Conservation (phyloP, 495 filamentous ascomycete species). For the Talaromyces trachyspermus region DNA sequence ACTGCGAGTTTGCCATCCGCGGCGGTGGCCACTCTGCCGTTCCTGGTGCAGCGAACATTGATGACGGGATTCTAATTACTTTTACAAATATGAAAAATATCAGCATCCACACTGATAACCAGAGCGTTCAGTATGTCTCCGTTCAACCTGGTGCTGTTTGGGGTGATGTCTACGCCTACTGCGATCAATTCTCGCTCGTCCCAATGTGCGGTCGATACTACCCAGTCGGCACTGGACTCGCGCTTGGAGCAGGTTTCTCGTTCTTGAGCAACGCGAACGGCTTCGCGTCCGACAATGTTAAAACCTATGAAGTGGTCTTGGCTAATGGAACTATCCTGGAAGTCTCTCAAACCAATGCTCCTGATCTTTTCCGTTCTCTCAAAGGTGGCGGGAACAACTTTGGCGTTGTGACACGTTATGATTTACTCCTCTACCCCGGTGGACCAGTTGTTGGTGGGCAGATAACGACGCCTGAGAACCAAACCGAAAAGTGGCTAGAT, state of each 20-base stretch:
- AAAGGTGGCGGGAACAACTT: conserved; percentile 46
- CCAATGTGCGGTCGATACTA: not conserved
- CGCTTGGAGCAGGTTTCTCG: conserved; percentile 22
- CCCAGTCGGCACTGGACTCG: conserved; percentile 17
- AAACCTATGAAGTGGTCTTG: too few relatives aligned
- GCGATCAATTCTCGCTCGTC: conserved; percentile 25
- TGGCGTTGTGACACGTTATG: conserved; percentile 29
- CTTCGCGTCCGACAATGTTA: conserved; percentile 27
- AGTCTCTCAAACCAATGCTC: conserved; percentile 22
- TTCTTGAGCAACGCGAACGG: conserved; percentile 26
- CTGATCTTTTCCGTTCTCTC: conserved; percentile 35
- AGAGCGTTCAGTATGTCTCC: conserved; percentile 21
- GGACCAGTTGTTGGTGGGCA: conserved; percentile 6
- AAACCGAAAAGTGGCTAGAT: conserved; percentile 11
- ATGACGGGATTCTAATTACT: conserved; percentile 51
- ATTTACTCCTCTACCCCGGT: conserved; percentile 10
- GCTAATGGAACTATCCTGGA: conserved; percentile 33
- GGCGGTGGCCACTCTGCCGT: conserved; percentile 11
- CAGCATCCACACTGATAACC: conserved; percentile 22
- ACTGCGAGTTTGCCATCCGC: conserved; percentile 8
- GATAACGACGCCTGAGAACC: conserved; percentile 7
- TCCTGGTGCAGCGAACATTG: conserved; percentile 10
- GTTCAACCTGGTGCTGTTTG: conserved; percentile 36
- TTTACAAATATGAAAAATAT: conserved; percentile 41
- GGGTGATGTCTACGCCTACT: conserved; percentile 44